These are phyloP conservation scores for Coemansia sp. DNA, from an alignment of 192 early-diverging fungal species.

Conservation along the genomic window DNA sequence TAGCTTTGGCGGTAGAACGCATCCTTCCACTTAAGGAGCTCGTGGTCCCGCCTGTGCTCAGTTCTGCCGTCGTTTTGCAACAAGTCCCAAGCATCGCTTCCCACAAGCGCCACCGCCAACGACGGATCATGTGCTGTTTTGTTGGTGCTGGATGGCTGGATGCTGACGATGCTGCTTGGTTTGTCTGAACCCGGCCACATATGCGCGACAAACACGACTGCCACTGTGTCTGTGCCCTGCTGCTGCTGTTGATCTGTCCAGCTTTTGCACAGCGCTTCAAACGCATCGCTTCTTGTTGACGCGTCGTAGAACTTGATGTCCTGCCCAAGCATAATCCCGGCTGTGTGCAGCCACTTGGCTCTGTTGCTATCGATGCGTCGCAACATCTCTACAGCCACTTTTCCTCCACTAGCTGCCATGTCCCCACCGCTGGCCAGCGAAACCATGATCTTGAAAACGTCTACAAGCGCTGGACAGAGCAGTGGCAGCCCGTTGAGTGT, in stretches of 20 bases:
- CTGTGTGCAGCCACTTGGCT: slow-evolving; percentile 22
- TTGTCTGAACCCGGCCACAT: background rate
- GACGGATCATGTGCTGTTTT: background rate
- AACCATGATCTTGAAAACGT: background rate
- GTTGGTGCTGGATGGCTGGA: background rate
- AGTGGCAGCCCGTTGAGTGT: slow-evolving; percentile 12
- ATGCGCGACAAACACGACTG: background rate
- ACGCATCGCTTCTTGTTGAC: background rate
- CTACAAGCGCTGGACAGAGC: slow-evolving; percentile 10
- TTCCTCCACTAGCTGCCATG: background rate
- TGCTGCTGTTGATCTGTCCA: background rate
- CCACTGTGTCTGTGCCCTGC: background rate
- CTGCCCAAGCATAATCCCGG: slow-evolving; percentile 5
- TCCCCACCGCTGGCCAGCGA: background rate
- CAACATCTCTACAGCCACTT: background rate
- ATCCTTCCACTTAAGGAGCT: slow-evolving; percentile 19
- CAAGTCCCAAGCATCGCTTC: slow-evolving; percentile 26
- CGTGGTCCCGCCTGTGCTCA: slow-evolving; percentile 14
- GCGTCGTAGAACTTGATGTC: slow-evolving; percentile 5
- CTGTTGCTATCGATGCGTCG: slow-evolving; percentile 13
- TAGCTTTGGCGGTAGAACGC: slow-evolving; percentile 19
- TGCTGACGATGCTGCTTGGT: background rate
- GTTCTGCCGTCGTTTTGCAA: slow-evolving; percentile 26
- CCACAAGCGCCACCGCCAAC: slow-evolving; percentile 14
- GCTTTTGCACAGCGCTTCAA: background rate